Conservation (phyloP, 495 filamentous ascomycete species). For the Parathielavia hyrcaniae region DNA sequence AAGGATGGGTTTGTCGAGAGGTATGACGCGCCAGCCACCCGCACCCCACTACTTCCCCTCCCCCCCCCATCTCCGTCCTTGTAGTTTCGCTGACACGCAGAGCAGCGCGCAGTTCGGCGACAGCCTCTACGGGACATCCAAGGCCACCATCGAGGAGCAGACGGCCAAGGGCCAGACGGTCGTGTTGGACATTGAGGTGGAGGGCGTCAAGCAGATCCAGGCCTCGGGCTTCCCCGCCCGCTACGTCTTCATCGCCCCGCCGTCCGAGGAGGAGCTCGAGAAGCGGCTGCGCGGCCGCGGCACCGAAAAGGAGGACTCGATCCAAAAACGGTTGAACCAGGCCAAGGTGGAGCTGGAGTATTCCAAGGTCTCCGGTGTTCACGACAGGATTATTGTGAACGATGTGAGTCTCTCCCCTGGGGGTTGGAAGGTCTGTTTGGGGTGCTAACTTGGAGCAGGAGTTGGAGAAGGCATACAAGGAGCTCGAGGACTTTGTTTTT, state of each 20-base stretch:
- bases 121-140: constrained; percentile 82
- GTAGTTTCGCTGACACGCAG: background rate
- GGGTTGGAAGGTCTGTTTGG: background rate
- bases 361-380: constrained; percentile 62
- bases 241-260: constrained; percentile 81
- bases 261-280: constrained; percentile 67
- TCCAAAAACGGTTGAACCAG: constrained; percentile 68
- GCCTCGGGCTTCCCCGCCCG: constrained; percentile 66
- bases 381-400: constrained; percentile 85
- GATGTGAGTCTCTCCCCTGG: constrained; percentile 41
- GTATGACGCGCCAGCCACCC: constrained; percentile 10
- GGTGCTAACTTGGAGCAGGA: constrained; percentile 36
- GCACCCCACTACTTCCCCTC: no score
- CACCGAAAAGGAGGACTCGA: constrained; percentile 73
- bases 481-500: constrained; percentile 63
- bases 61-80: no score
- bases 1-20: constrained; percentile 74
- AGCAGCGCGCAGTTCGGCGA: constrained; percentile 71
- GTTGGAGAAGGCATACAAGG: constrained; percentile 72
- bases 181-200: constrained; percentile 90
- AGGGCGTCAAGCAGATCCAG: constrained; percentile 96
- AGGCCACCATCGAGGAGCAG: constrained; percentile 68
- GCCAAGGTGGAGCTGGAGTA: constrained; percentile 79
- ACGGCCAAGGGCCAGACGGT: constrained; percentile 59
- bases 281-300: constrained; percentile 69